Evolutionary conservation across 139 green algal genomes (phyloP), one percentile per base, ranked within the genome.

Genomic region (Coelastrella sp.): DNA sequence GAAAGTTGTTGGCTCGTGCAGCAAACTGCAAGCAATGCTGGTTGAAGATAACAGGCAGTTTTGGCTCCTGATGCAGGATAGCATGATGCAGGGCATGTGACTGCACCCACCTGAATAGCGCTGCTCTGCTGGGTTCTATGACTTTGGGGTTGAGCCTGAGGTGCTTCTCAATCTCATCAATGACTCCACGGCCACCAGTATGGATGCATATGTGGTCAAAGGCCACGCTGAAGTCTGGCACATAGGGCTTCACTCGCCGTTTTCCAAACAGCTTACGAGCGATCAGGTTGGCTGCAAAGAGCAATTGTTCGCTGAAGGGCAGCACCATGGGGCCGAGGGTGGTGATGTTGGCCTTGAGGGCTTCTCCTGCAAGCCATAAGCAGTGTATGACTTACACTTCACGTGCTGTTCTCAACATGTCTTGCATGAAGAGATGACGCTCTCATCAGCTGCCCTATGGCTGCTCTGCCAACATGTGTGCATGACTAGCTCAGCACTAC

Each of bases 201-300:
- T 99, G 96, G 74, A 99, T 99, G 92, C 97, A 99, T 81, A 99
- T 96, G 88, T 99, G 96, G 66, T 95, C 94, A 84, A 99, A 99
- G 3, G 97, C 97, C 13, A 95, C 91, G 85, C 96, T 97, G 92
- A 99, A 99, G 93, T 99, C 94, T 0, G 97, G 97, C 79, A 99
- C 98, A 92, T 99, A 99, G 8, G 95, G 88, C 82, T 82, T 83
- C 34, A 86, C 62, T 23, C 48, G 45, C 67, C 81, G 75, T 32
- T 73, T 85, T 21, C 60, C 66, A 5, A 74, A 34, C 59, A 96
- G 66, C 88, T 97, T 98, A 59, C 96, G 92, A 3, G 87, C 86
- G 2, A 99, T 66, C 40, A 99, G 92, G 90, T 98, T 98, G 48
- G 89, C 76, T 40, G 97, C 95, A 89, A 99, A 99, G 5, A 98